Evolutionary conservation across 2,329 filamentous ascomycete species (phyloP).

Genomic region (Fusarium sp.): DNA sequence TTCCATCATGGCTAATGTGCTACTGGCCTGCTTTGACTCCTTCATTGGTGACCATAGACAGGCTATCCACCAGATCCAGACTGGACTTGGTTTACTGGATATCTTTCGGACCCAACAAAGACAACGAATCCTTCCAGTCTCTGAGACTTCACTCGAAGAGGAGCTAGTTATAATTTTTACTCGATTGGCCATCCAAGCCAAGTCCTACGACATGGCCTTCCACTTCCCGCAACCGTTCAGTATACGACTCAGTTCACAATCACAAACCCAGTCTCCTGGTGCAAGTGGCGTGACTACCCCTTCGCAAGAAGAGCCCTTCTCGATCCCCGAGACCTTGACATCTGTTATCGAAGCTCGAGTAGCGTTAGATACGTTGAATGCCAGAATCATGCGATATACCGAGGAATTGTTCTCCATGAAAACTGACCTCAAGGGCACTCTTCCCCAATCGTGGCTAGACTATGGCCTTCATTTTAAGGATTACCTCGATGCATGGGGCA

Average conservation of each 20-base stretch:
- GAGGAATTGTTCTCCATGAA: constrained; percentile 65
- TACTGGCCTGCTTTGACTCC: constrained; percentile 77
- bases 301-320: constrained; percentile 47
- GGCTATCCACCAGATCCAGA: constrained; percentile 72
- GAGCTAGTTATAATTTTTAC: constrained; percentile 75
- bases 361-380: constrained; percentile 68
- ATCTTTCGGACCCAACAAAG: constrained; percentile 63
- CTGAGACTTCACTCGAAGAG: constrained; percentile 66
- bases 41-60: constrained; percentile 74
- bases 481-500: constrained; percentile 67
- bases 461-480: constrained; percentile 63
- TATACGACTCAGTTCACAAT: constrained; percentile 58
- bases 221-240: constrained; percentile 74
- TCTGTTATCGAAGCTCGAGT: constrained; percentile 67
- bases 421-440: constrained; percentile 65
- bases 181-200: constrained; percentile 73
- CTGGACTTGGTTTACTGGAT: constrained; percentile 67
- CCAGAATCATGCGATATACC: constrained; percentile 70
- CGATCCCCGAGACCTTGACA: constrained; percentile 57
- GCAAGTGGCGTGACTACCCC: constrained; percentile 59
- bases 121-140: constrained; percentile 41
- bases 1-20: constrained; percentile 73
- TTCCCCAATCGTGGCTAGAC: constrained; percentile 63
- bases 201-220: constrained; percentile 77
- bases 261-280: constrained; percentile 57